phyloP scores from a whole-genome alignment of 2,329 filamentous ascomycete species.

The Fusarium albidum region DNA sequence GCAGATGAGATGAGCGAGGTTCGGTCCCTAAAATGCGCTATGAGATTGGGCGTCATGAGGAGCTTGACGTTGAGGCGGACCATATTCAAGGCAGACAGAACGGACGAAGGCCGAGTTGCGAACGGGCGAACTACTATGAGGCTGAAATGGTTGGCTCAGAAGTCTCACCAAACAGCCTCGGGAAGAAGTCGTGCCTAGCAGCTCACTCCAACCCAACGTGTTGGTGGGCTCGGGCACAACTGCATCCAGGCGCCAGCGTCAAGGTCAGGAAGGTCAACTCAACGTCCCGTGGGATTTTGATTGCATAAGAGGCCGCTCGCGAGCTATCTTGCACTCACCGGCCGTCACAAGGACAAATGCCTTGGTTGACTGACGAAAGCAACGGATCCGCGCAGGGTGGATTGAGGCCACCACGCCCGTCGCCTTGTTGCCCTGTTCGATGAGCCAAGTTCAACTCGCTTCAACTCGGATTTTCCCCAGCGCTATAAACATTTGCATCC shows the following conservation, averaged over 20 bases:
- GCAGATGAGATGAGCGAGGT: neutral
- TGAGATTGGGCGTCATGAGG: neutral
- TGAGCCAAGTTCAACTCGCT: neutral
- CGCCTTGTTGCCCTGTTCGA: neutral
- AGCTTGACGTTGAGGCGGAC: slow-evolving; percentile 1
- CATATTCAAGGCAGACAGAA: slow-evolving; percentile 17
- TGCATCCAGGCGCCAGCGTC: slow-evolving; percentile 9
- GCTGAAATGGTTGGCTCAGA: slow-evolving; percentile 29
- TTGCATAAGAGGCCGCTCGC: slow-evolving; percentile 1
- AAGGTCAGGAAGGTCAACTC: neutral
- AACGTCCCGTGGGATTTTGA: neutral
- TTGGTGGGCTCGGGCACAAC: slow-evolving; percentile 22
- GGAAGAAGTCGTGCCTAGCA: slow-evolving; percentile 6
- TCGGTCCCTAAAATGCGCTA: neutral
- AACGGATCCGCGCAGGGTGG: neutral
- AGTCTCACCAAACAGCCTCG: slow-evolving; percentile 7
- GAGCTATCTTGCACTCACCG: neutral
- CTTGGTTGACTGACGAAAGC: neutral
- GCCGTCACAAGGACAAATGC: too few species aligned
- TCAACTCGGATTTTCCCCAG: neutral
- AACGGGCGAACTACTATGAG: slow-evolving; percentile 23
- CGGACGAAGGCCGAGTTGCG: slow-evolving; percentile 17
- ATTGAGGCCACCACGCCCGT: slow-evolving; percentile 20
- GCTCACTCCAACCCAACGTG: slow-evolving; percentile 16
- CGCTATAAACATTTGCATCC: slow-evolving; percentile 16